Base-by-base conservation (phyloP, 805 yeast genomes). In the Candida sakaeoensis region DNA sequence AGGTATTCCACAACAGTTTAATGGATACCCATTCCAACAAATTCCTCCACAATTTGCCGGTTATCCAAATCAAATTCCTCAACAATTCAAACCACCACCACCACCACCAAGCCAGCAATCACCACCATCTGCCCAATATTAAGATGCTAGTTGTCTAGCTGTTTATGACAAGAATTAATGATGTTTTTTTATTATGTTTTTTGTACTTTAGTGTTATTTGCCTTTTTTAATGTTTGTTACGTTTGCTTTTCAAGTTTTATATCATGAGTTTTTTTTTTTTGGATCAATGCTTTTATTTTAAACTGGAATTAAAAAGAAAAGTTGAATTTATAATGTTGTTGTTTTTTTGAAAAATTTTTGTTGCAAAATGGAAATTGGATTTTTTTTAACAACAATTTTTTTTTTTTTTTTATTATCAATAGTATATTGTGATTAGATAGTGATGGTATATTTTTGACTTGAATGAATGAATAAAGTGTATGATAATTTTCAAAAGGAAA, bases 1-100 rank as follows among this genome's bases (percentile, higher is more conserved):
- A 2, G 43, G 26, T 9, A 48, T 45, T 37, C 53, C 48, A 18
- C 55, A 51, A 29, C 59, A 47, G 40, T 49, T 42, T 2, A 42
- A 24, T 8, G 48, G 44, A 33, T 52, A 47, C 15, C 55, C 52
- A 31, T 54, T 42, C 33, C 52, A 47, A 25, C 59, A 49, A 37
- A 43, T 44, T 19, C 56, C 44, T 38, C 53, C 44, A 24, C 48
- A 41, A 34, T 39, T 24, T 23, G 28, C 36, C 15, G 40, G 40
- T 17, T 36, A 39, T 28, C 46, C 45, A 19, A 37, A 39, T 9
- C 47, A 43, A 31, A 16, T 30, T n/a, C 30, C 37, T 8, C 42
- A 22, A 21, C 28, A 30, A 21, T 21, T 21, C 9, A 21, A 21
- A 21, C 35, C 47, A 21, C 34, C 36, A 29, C 43, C 36, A 38